A percentile compares a stretch with the other conserved stretches of the same genome.
These are phyloP conservation scores for Neurospora intermedia DNA, from an alignment of 495 filamentous ascomycete species.

Conservation along the genomic window DNA sequence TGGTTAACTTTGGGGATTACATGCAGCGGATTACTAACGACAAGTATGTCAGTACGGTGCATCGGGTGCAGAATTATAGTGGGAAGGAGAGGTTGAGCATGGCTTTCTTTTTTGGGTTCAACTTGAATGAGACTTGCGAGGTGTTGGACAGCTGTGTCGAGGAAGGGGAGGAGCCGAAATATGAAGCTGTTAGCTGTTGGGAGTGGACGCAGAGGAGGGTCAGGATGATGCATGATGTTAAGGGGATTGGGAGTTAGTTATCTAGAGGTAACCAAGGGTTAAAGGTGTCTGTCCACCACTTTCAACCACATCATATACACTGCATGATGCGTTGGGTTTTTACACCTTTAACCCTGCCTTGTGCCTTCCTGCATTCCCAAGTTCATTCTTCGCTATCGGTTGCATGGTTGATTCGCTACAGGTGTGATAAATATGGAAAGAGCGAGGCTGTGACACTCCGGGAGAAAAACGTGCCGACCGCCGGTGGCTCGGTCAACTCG, in stretches of 20 bases:
- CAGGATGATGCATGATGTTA: constrained; percentile 16
- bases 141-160: constrained; percentile 44
- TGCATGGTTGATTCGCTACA: neutral
- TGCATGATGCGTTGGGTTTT: no score
- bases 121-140: constrained; percentile 35
- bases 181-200: constrained; percentile 46
- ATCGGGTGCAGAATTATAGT: constrained; percentile 44
- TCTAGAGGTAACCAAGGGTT: neutral
- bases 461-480: neutral
- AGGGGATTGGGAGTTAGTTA: neutral
- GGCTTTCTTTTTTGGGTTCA: constrained; percentile 48
- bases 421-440: neutral
- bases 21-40: constrained; percentile 57
- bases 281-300: no score
- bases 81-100: constrained; percentile 41
- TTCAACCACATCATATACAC: no score
- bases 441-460: neutral
- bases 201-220: constrained; percentile 27
- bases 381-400: neutral
- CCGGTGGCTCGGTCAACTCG: neutral
- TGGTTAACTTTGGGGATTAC: constrained; percentile 60
- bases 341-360: no score
- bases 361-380: no score
- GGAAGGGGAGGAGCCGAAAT: constrained; percentile 39
- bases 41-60: constrained; percentile 47